A percentile compares a stretch with the other conserved stretches of the same genome.
Evolutionary conservation across 1,284 basidiomycete species (phyloP).

Genomic region (Neolentinus lepideus): DNA sequence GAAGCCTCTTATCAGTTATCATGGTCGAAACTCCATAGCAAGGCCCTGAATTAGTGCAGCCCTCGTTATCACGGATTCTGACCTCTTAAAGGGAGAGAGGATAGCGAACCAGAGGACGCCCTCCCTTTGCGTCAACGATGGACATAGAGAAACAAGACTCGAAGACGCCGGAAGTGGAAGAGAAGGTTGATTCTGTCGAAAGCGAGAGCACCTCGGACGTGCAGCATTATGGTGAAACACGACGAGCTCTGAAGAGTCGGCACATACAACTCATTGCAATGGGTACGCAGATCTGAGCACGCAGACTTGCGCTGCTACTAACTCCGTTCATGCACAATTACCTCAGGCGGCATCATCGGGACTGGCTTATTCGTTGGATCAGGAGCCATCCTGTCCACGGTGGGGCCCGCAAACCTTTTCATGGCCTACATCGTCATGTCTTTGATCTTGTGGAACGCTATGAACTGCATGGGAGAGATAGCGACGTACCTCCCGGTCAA

Average conservation of each 20-base stretch:
- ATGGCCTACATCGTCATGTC: slow-evolving; percentile 11
- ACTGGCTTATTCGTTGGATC: slow-evolving; percentile 9
- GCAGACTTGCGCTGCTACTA: no score
- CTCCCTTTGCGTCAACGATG: no score
- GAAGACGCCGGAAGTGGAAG: neutral
- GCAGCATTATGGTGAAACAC: neutral
- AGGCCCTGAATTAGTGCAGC: no score
- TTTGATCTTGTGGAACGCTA: slow-evolving; percentile 5
- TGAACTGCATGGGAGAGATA: slow-evolving; percentile 8
- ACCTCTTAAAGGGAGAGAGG: no score
- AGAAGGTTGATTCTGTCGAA: neutral
- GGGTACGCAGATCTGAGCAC: neutral
- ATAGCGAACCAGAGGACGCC: no score
- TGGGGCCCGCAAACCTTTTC: slow-evolving; percentile 16
- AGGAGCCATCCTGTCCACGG: slow-evolving; percentile 9
- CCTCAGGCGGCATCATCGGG: slow-evolving; percentile 5
- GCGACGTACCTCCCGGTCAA: neutral
- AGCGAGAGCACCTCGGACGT: neutral
- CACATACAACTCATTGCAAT: slow-evolving; percentile 1
- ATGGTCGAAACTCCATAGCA: no score
- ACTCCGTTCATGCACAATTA: neutral
- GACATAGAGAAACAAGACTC: neutral
- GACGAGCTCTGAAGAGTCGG: neutral
- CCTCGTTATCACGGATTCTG: no score
- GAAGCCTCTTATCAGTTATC: no score